Conservation (phyloP, 169 alveolate genomes). For the Plasmodium cynomolgi region DNA sequence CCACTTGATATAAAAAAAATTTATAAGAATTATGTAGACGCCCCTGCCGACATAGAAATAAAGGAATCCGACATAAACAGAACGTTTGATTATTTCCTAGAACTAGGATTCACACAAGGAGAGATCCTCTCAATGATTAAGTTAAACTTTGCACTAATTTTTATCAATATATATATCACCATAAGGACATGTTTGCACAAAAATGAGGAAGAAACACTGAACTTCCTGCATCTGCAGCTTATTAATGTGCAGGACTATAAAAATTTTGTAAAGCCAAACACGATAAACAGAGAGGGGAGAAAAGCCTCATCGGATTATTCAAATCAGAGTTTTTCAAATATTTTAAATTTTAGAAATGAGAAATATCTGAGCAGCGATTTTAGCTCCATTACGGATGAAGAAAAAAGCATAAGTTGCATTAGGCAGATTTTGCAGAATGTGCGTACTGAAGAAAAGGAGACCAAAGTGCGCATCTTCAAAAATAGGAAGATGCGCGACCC, state of each 20-base stretch:
- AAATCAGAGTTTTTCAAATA: background rate
- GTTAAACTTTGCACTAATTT: constrained; percentile 41
- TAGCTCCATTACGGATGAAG: constrained; percentile 19
- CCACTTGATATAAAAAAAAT: constrained; percentile 66
- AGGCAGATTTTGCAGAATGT: background rate
- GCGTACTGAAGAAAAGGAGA: background rate
- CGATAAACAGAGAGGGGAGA: background rate
- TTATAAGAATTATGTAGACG: constrained; percentile 44
- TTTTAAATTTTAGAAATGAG: constrained; percentile 20
- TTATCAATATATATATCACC: constrained; percentile 61
- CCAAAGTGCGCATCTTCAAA: background rate
- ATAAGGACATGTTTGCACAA: constrained; percentile 33
- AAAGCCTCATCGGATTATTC: background rate
- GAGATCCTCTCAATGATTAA: constrained; percentile 30
- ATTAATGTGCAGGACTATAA: constrained; percentile 28
- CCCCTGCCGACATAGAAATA: constrained; percentile 1
- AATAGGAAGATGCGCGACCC: background rate
- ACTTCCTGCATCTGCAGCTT: constrained; percentile 23
- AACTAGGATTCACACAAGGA: constrained; percentile 33
- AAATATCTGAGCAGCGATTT: constrained; percentile 31
- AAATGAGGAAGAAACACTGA: constrained; percentile 28
- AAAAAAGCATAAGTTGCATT: background rate
- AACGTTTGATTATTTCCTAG: constrained; percentile 25
- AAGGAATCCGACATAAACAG: constrained; percentile 8
- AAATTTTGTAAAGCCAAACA: constrained; percentile 1